These are phyloP conservation scores for Xylariaceae sp. DNA, from an alignment of 2,329 filamentous ascomycete genomes.

Conservation along the genomic window DNA sequence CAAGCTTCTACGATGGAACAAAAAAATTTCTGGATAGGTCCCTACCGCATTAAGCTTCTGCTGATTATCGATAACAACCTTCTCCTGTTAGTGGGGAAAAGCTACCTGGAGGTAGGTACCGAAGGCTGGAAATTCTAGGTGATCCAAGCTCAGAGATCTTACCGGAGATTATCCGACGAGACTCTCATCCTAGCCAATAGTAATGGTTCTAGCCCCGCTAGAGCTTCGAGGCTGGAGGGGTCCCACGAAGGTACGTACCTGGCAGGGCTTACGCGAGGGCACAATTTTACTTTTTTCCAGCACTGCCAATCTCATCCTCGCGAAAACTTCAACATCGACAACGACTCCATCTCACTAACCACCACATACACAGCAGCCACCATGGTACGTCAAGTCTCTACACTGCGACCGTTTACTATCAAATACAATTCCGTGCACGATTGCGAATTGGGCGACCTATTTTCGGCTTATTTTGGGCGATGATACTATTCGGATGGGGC, in stretches of 20 bases:
- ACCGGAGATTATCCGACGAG: too few relatives aligned
- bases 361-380: conserved; percentile 47
- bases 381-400: conserved; percentile 42
- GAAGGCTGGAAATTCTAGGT: too few relatives aligned
- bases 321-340: conserved; percentile 43
- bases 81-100: conserved; percentile 4
- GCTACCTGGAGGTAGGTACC: too few relatives aligned
- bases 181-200: conserved; percentile 4
- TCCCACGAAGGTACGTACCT: conserved; percentile 16
- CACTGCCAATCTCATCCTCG: conserved; percentile 34
- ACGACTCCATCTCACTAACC: conserved; percentile 49
- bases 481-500: too few relatives aligned
- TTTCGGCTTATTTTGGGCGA: too few relatives aligned
- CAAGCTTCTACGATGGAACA: conserved; percentile 9
- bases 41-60: too few relatives aligned
- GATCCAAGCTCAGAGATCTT: too few relatives aligned
- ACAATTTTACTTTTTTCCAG: conserved; percentile 42
- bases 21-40: conserved; percentile 17
- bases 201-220: conserved; percentile 8
- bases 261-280: conserved; percentile 39
- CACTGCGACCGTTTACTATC: background rate
- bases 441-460: background rate
- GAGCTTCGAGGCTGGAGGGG: conserved; percentile 4
- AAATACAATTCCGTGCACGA: background rate
- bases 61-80: conserved; percentile 9